phyloP scores from a whole-genome alignment of 2,329 filamentous ascomycete genomes.

The Colletotrichum cereale region DNA sequence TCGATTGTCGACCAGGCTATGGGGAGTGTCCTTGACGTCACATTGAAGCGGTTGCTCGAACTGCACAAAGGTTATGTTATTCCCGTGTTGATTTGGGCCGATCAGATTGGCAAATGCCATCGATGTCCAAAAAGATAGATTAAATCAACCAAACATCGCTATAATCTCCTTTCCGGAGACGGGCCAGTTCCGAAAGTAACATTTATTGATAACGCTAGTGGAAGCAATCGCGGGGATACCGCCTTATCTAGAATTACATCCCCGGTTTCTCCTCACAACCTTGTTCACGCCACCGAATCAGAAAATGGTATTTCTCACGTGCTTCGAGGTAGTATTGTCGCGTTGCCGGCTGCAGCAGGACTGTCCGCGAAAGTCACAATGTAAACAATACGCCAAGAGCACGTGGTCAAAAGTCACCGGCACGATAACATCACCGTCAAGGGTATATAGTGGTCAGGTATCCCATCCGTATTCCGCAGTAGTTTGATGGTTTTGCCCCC shows the following conservation, averaged over 20 bases:
- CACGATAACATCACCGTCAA: neutral
- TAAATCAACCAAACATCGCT: neutral
- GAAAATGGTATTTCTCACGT: conserved; percentile 21
- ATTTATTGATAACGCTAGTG: conserved; percentile 12
- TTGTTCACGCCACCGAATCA: conserved; percentile 17
- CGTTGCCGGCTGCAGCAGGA: conserved; percentile 4
- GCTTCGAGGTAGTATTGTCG: conserved; percentile 1
- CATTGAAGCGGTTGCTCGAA: neutral
- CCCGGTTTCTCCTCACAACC: conserved; percentile 13
- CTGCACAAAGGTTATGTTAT: neutral
- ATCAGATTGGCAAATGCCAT: neutral
- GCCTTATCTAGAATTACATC: conserved; percentile 20
- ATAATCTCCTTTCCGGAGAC: neutral
- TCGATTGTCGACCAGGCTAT: neutral
- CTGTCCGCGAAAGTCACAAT: neutral
- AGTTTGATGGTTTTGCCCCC: neutral
- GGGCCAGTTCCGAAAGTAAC: neutral
- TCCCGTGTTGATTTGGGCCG: neutral
- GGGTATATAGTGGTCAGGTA: neutral
- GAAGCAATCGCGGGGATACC: conserved; percentile 11
- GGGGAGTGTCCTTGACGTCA: neutral
- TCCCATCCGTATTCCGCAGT: too few species aligned
- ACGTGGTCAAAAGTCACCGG: conserved; percentile 26
- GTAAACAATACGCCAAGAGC: conserved; percentile 18
- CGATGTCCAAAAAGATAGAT: neutral